Conservation (phyloP, 495 filamentous ascomycete genomes). For the Cairneyella variabilis region DNA sequence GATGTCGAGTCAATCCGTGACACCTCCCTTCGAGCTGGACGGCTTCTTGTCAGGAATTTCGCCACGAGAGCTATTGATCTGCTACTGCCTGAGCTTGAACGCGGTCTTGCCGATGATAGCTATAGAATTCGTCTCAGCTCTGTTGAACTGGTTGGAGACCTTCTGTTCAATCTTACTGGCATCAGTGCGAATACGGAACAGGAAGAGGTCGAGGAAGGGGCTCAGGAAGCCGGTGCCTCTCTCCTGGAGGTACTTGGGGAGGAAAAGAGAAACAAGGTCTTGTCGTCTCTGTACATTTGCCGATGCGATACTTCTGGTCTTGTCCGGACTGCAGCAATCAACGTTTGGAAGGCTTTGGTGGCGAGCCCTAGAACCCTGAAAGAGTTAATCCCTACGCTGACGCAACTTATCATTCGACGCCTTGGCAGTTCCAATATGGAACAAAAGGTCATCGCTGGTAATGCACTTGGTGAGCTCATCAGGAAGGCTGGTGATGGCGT, state of each 20-base stretch:
- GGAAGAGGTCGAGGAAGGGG: constrained; percentile 75
- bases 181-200: constrained; percentile 81
- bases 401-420: constrained; percentile 88
- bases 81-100: constrained; percentile 88
- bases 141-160: constrained; percentile 93
- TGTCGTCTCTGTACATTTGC: constrained; percentile 95
- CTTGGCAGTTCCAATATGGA: constrained; percentile 96
- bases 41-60: constrained; percentile 96
- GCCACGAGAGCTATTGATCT: constrained; percentile 91
- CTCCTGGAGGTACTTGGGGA: constrained; percentile 90
- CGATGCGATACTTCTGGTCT: constrained; percentile 93
- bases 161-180: constrained; percentile 96
- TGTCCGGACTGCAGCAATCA: constrained; percentile 85
- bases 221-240: constrained; percentile 81
- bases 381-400: constrained; percentile 90
- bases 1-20: constrained; percentile 94
- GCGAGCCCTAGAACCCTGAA: constrained; percentile 89
- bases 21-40: constrained; percentile 86
- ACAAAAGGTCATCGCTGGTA: constrained; percentile 96
- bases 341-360: constrained; percentile 95
- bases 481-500: constrained; percentile 95
- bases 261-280: constrained; percentile 90
- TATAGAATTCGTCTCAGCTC: constrained; percentile 97
- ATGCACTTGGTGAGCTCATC: constrained; percentile 92
- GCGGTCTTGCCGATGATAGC: constrained; percentile 90